Evolutionary conservation across 345 rosid species (phyloP), one percentile per base, ranked within the genome.

Genomic region (Gossypium longicalyx): DNA sequence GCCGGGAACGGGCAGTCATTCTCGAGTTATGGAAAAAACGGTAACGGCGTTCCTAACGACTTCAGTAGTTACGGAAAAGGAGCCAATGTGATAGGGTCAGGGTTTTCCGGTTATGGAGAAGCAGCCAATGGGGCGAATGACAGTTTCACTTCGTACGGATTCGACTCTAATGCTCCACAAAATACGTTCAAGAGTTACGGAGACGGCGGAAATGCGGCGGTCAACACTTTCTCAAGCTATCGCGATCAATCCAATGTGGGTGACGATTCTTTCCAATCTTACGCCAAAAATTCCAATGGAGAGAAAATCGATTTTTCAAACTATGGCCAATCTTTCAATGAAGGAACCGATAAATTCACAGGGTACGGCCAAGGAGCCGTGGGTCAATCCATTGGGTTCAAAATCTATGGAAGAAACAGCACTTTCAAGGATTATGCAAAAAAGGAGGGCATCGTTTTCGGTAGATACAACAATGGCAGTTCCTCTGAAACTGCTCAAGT

Each of bases 121-220:
- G 43, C 29, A 15, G 93, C 76, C 3, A 87, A 92, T 71, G 89
- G 81, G 0, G 89, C 87, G 0, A 82, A 83, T 51, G 94, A 89
- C 41, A 83, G 73, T 20, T 94, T 94, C 87, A 88, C 83, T 2
- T 81, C 87, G 43, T 94, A 94, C 74, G 98, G 95, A 8, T 63
- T 25, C 17, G 82, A 87, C 22, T 87, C 88, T 0, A 94, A 94
- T 76, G 84, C 75, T 0, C 97, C 97, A 7, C 76, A 80, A 67
- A 94, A 94, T 51, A 81, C 38, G 12, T 94, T 92, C 86, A 85
- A 74, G 64, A 85, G 71, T 75, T 94, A 94, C 69, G 92, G 91
- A 10, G 75, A 70, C 4, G 80, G 79, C 0, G 94, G 90, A 0
- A 87, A 84, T 76, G 80, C 79, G 11, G 88, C 84, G 19, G 76